Conservation (phyloP, 495 filamentous ascomycete species). For the Amphirosellinia nigrospora region DNA sequence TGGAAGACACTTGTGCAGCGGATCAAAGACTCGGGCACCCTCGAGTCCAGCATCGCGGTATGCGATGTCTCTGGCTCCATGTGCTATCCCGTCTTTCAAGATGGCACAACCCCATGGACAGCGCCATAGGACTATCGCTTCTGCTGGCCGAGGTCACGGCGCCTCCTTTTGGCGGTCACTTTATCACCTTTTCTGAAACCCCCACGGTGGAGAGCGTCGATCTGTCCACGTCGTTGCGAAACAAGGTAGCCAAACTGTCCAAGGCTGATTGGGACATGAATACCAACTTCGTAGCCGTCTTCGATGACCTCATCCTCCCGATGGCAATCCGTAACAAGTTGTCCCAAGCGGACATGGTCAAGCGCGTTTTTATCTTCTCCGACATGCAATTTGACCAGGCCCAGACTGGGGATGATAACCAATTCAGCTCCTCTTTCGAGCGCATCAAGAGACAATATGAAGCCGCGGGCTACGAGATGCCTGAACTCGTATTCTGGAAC, state of each 20-base stretch:
- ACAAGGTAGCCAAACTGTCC: not conserved
- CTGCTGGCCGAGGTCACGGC: conserved; percentile 51
- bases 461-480: conserved; percentile 54
- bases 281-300: conserved; percentile 55
- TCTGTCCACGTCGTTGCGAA: conserved; percentile 34
- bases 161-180: conserved; percentile 50
- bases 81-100: conserved; percentile 39
- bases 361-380: conserved; percentile 55
- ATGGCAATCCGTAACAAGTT: conserved; percentile 49
- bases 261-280: conserved; percentile 38
- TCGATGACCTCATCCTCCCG: conserved; percentile 51
- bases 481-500: conserved; percentile 59
- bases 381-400: conserved; percentile 57
- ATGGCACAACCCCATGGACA: conserved; percentile 53
- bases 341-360: conserved; percentile 52
- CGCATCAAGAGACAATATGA: conserved; percentile 46
- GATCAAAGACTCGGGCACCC: conserved; percentile 50
- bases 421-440: conserved; percentile 43
- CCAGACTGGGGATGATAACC: conserved; percentile 5
- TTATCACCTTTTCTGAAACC: conserved; percentile 51
- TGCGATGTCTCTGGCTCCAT: conserved; percentile 56
- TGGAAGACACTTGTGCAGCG: conserved; percentile 56
- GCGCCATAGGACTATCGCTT: conserved; percentile 53
- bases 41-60: conserved; percentile 51
- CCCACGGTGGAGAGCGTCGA: conserved; percentile 43